These are phyloP conservation scores for Thraustotheca clavata DNA, from an alignment of 352 stramenopile species.

Conservation along the genomic window DNA sequence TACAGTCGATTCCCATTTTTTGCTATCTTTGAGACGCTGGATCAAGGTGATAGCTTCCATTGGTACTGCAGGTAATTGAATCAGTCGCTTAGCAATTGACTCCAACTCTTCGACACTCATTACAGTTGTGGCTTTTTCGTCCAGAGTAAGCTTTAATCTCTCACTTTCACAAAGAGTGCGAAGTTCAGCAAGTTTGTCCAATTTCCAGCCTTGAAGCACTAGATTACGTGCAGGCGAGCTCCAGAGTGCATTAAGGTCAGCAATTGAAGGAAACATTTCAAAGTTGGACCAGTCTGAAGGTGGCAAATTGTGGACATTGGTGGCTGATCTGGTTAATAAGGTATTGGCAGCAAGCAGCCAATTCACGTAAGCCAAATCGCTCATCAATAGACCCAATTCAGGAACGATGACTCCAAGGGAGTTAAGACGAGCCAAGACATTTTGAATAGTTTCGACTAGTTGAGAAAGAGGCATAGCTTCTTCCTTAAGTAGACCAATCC, in stretches of 20 bases:
- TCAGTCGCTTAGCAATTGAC: constrained; percentile 29
- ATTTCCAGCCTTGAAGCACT: constrained; percentile 10
- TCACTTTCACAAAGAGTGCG: constrained; percentile 2
- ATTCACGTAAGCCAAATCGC: constrained; percentile 16
- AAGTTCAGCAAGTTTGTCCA: constrained; percentile 8
- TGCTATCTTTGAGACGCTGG: neutral
- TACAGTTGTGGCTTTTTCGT: neutral
- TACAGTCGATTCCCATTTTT: constrained; percentile 9
- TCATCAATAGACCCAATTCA: neutral
- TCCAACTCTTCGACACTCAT: constrained; percentile 10
- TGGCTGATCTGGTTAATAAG: neutral
- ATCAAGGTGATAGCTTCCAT: constrained; percentile 39
- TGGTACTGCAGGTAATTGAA: constrained; percentile 49
- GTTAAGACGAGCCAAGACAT: neutral
- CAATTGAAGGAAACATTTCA: constrained; percentile 7
- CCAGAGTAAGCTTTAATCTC: neutral
- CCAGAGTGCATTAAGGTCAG: constrained; percentile 7
- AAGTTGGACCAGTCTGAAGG: neutral
- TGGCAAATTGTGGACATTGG: constrained; percentile 11
- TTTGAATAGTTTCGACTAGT: constrained; percentile 18
- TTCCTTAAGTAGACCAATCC: neutral
- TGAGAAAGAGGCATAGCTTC: neutral
- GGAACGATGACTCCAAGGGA: neutral
- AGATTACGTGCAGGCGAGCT: neutral
- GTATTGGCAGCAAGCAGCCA: constrained; percentile 16